Conservation (phyloP, 768 basidiomycete species). For the Roridomyces roridus region DNA sequence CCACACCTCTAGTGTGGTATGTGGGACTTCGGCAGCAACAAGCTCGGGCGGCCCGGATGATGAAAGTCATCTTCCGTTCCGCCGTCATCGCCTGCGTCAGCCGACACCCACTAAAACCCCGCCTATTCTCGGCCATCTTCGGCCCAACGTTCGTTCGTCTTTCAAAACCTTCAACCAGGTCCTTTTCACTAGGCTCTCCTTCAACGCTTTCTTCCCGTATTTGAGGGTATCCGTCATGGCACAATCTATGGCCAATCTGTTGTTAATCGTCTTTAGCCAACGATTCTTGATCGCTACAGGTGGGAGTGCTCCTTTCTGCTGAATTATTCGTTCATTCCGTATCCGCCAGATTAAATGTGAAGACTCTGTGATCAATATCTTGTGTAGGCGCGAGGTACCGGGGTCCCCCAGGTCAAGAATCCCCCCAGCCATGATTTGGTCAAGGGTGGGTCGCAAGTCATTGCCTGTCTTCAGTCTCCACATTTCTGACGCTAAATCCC, state of each 20-base stretch:
- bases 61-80: not conserved
- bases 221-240: not conserved
- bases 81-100: conserved; percentile 2
- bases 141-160: not conserved
- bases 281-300: not conserved
- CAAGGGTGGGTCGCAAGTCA: too few relatives aligned
- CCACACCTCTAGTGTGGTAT: conserved; percentile 1
- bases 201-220: not conserved
- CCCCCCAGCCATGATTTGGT: too few relatives aligned
- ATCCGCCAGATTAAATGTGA: conserved; percentile 27
- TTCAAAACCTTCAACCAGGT: conserved; percentile 1
- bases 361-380: too few relatives aligned
- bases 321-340: conserved; percentile 5
- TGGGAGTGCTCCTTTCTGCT: not conserved
- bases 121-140: not conserved
- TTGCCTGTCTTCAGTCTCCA: too few relatives aligned
- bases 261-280: conserved; percentile 4
- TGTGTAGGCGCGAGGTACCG: too few relatives aligned
- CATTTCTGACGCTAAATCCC: too few relatives aligned
- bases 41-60: not conserved
- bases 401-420: too few relatives aligned
- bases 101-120: conserved; percentile 17
- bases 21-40: conserved; percentile 8
- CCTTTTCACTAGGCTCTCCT: not conserved
- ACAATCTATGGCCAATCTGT: not conserved